phyloP scores from a whole-genome alignment of 164 flowering plant species.

The Echeveria elegans region DNA sequence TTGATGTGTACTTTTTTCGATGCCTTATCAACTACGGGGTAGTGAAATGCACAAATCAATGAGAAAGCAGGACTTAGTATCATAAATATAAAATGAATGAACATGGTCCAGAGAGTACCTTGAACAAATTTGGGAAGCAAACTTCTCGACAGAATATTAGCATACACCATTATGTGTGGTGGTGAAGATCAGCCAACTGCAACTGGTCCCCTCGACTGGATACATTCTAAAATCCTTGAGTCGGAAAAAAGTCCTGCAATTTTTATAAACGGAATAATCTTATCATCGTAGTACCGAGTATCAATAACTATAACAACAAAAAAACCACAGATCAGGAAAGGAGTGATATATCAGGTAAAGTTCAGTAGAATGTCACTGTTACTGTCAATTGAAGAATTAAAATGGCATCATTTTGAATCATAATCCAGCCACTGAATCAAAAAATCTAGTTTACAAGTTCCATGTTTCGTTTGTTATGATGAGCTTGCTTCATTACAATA shows the following conservation, averaged over 20 bases:
- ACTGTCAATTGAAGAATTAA: background rate
- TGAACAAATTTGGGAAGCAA: background rate
- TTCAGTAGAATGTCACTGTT: background rate
- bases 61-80: background rate
- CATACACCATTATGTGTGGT: background rate
- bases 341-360: too few relatives aligned
- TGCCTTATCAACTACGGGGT: too few relatives aligned
- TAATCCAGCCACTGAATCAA: background rate
- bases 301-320: background rate
- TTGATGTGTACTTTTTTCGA: too few relatives aligned
- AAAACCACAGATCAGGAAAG: too few relatives aligned
- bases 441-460: background rate
- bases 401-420: background rate
- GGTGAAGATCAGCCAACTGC: background rate
- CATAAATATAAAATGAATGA: background rate
- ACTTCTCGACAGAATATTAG: background rate
- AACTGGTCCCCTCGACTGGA: background rate
- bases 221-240: too few relatives aligned
- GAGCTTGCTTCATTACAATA: constrained; percentile 1
- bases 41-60: background rate
- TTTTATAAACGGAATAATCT: background rate
- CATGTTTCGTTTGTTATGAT: background rate
- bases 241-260: background rate
- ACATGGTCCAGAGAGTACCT: background rate
- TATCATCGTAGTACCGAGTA: too few relatives aligned